Conservation (phyloP, 2,329 filamentous ascomycete genomes). For the Curvularia hawaiiensis region DNA sequence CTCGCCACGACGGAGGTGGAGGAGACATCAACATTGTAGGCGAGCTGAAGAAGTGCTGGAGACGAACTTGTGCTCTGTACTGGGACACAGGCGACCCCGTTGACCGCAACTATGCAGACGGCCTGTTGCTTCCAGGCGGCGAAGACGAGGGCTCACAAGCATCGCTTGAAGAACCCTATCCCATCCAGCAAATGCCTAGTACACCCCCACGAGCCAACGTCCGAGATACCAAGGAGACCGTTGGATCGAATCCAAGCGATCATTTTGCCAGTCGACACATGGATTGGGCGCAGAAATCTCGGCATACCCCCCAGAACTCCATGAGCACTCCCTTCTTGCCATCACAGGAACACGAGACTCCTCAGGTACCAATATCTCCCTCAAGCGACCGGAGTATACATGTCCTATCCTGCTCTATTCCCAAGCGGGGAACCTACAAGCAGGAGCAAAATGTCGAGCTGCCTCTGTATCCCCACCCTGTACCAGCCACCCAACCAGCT, state of each 20-base stretch:
- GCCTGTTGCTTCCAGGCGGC: slow-evolving; percentile 76
- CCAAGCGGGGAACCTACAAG: slow-evolving; percentile 50
- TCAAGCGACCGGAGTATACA: slow-evolving; percentile 60
- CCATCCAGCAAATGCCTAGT: slow-evolving; percentile 20
- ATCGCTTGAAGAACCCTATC: slow-evolving; percentile 29
- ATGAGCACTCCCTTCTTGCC: slow-evolving; percentile 42
- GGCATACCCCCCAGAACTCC: slow-evolving; percentile 47
- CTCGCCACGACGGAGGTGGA: slow-evolving; percentile 58
- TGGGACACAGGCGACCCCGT: slow-evolving; percentile 80
- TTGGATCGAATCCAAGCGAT: slow-evolving; percentile 45
- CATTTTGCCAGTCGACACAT: slow-evolving; percentile 46
- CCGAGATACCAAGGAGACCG: slow-evolving; percentile 41
- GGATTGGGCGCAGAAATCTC: slow-evolving; percentile 46
- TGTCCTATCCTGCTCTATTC: slow-evolving; percentile 65
- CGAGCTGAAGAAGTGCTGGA: slow-evolving; percentile 97
- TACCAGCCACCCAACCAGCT: slow-evolving; percentile 41
- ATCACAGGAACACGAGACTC: slow-evolving; percentile 39
- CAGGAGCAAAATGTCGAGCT: slow-evolving; percentile 46
- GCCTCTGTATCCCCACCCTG: slow-evolving; percentile 47
- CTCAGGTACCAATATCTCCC: slow-evolving; percentile 50
- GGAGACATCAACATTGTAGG: slow-evolving; percentile 84
- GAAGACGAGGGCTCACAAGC: slow-evolving; percentile 54
- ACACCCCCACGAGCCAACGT: slow-evolving; percentile 33
- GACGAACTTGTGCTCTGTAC: slow-evolving; percentile 83
- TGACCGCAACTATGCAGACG: slow-evolving; percentile 62